A percentile compares a stretch with the other conserved stretches of the same genome.
Evolutionary conservation across 140 eudicot species (phyloP).

Genomic region (Anethum foeniculum): DNA sequence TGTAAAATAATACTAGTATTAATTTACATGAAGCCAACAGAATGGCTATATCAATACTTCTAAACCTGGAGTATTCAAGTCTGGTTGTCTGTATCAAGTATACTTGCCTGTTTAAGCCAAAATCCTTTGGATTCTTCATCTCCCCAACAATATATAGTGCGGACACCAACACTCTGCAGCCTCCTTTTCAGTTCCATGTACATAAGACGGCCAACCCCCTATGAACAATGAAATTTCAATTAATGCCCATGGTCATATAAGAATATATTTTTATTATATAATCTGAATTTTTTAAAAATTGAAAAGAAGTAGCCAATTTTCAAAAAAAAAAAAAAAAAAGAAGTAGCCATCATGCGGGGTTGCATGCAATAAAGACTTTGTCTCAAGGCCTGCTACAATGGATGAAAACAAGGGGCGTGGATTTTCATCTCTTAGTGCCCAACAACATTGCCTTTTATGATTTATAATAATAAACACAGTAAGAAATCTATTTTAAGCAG

Average conservation of each 20-base stretch:
- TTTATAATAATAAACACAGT: neutral
- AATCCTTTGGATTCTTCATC: slow-evolving; percentile 82
- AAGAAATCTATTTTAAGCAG: neutral
- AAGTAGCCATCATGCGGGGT: neutral
- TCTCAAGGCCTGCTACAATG: neutral
- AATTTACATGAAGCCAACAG: neutral
- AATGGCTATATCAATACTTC: neutral
- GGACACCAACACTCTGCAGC: slow-evolving; percentile 65
- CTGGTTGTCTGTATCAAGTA: neutral
- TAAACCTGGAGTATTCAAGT: neutral
- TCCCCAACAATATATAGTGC: slow-evolving; percentile 78
- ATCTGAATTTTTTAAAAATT: neutral
- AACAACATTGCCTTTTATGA: neutral
- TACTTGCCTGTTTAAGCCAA: slow-evolving; percentile 80
- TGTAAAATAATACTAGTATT: neutral
- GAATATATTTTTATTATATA: neutral
- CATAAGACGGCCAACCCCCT: slow-evolving; percentile 69
- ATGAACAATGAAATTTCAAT: slow-evolving; percentile 3
- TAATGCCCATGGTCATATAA: neutral
- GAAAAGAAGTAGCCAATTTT: neutral
- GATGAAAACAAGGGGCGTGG: neutral
- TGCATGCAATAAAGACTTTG: neutral
- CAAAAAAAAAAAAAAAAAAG: too few relatives aligned
- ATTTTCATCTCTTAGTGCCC: neutral
- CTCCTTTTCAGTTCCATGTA: slow-evolving; percentile 69